These are phyloP conservation scores for Diatrype stigma DNA, from an alignment of 2,329 filamentous ascomycete genomes.

Conservation along the genomic window DNA sequence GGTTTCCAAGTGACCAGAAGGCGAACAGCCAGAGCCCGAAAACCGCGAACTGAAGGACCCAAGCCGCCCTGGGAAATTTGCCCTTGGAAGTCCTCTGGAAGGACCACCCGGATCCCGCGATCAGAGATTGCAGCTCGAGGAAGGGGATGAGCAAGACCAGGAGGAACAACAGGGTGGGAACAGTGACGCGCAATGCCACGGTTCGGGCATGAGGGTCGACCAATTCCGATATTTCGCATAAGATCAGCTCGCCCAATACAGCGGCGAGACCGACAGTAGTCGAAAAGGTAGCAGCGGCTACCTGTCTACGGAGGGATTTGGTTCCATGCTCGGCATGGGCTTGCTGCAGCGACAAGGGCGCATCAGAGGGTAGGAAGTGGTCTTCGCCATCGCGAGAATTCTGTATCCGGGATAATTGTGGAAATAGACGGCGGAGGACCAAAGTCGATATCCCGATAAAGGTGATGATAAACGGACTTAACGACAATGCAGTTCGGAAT, in stretches of 20 bases:
- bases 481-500: slow-evolving; percentile 50
- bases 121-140: slow-evolving; percentile 68
- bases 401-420: slow-evolving; percentile 59
- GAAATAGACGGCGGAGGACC: slow-evolving; percentile 67
- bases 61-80: slow-evolving; percentile 54
- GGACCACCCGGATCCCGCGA: slow-evolving; percentile 55
- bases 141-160: slow-evolving; percentile 74
- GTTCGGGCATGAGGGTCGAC: slow-evolving; percentile 64
- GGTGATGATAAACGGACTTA: slow-evolving; percentile 67
- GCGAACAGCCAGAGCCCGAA: slow-evolving; percentile 65
- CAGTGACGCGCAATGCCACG: slow-evolving; percentile 63
- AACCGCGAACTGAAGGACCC: slow-evolving; percentile 57
- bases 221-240: slow-evolving; percentile 78
- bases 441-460: slow-evolving; percentile 61
- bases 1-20: slow-evolving; percentile 73
- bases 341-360: slow-evolving; percentile 55
- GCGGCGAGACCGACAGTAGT: slow-evolving; percentile 72
- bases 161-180: slow-evolving; percentile 67
- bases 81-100: slow-evolving; percentile 57
- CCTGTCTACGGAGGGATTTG: slow-evolving; percentile 45
- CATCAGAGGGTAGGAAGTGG: slow-evolving; percentile 58
- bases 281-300: slow-evolving; percentile 65
- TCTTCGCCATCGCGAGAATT: slow-evolving; percentile 52
- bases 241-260: slow-evolving; percentile 73
- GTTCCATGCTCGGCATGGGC: slow-evolving; percentile 55